Evolutionary conservation across 2,329 filamentous ascomycete genomes (phyloP).

Genomic region (Fusarium odoratissimum): DNA sequence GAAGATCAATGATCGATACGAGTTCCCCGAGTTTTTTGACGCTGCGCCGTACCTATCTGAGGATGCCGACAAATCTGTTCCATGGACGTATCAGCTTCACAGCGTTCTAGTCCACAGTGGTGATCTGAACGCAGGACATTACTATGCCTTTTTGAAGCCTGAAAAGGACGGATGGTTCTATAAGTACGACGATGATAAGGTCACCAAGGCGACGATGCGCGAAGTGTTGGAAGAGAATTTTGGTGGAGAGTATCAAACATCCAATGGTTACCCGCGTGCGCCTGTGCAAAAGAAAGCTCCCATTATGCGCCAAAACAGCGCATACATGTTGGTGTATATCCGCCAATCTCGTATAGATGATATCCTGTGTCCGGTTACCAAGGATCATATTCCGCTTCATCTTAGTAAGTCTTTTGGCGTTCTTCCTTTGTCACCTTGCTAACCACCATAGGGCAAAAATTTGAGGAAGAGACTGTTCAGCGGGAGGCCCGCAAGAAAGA

Average conservation of each 20-base stretch:
- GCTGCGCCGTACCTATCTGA: slow-evolving; percentile 88
- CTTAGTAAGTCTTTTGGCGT: slow-evolving; percentile 67
- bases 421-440: slow-evolving; percentile 12
- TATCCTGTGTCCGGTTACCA: slow-evolving; percentile 80
- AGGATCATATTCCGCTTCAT: slow-evolving; percentile 83
- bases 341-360: slow-evolving; percentile 86
- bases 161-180: slow-evolving; percentile 94
- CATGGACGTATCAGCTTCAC: slow-evolving; percentile 92
- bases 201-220: slow-evolving; percentile 90
- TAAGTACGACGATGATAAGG: slow-evolving; percentile 96
- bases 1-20: slow-evolving; percentile 96
- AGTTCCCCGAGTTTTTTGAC: slow-evolving; percentile 87
- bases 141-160: slow-evolving; percentile 97
- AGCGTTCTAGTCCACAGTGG: slow-evolving; percentile 97
- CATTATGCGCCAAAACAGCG: slow-evolving; percentile 78
- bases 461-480: slow-evolving; percentile 84
- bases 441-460: slow-evolving; percentile 67
- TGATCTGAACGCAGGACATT: slow-evolving; percentile 96
- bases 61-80: slow-evolving; percentile 85
- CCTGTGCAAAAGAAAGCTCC: slow-evolving; percentile 66
- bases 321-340: slow-evolving; percentile 99
- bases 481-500: slow-evolving; percentile 85
- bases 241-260: slow-evolving; percentile 81
- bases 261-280: slow-evolving; percentile 60
- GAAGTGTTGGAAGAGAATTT: slow-evolving; percentile 98